Percentiles rank a stretch among this genome's conserved stretches.
Conservation (phyloP, 2,329 filamentous ascomycete genomes). For the Aspergillus pseudonomiae region DNA sequence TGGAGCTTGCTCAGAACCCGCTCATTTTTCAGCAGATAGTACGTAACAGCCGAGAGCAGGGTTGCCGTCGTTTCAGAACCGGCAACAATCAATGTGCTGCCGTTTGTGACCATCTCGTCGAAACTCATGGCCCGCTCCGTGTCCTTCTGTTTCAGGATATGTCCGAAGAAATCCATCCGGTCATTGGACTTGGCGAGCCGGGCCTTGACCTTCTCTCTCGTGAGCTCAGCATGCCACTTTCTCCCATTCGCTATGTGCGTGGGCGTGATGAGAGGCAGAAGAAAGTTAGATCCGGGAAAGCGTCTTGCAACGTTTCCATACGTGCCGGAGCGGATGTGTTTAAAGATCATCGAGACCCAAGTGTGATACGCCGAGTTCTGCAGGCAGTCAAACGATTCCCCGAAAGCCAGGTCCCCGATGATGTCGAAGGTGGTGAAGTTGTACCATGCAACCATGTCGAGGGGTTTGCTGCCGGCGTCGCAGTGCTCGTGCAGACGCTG, state of each 20-base stretch:
- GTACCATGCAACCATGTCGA: slow-evolving; percentile 30
- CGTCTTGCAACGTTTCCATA: too few species aligned
- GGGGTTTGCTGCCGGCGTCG: slow-evolving; percentile 5
- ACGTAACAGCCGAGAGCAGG: slow-evolving; percentile 45
- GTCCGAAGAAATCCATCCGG: too few species aligned
- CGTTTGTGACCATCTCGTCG: slow-evolving; percentile 40
- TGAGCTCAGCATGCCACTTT: too few species aligned
- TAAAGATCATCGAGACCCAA: too few species aligned
- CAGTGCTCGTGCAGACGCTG: slow-evolving; percentile 18
- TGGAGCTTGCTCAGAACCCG: slow-evolving; percentile 32
- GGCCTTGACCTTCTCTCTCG: too few species aligned
- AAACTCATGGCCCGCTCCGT: slow-evolving; percentile 18
- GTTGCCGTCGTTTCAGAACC: slow-evolving; percentile 52
- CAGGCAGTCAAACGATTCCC: slow-evolving; percentile 28
- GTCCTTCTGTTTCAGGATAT: too few species aligned
- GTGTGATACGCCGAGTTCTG: slow-evolving; percentile 20
- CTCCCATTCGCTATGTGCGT: too few species aligned
- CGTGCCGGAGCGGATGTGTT: too few species aligned
- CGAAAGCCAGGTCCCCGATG: slow-evolving; percentile 30
- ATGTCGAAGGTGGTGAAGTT: slow-evolving; percentile 31
- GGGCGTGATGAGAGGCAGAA: too few species aligned
- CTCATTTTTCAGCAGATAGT: slow-evolving; percentile 42
- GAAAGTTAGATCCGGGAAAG: too few species aligned
- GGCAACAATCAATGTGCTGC: slow-evolving; percentile 40
- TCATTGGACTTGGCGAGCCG: too few species aligned